phyloP scores from a whole-genome alignment of 148 eudicot genomes.

The Chenopodium formosanum region DNA sequence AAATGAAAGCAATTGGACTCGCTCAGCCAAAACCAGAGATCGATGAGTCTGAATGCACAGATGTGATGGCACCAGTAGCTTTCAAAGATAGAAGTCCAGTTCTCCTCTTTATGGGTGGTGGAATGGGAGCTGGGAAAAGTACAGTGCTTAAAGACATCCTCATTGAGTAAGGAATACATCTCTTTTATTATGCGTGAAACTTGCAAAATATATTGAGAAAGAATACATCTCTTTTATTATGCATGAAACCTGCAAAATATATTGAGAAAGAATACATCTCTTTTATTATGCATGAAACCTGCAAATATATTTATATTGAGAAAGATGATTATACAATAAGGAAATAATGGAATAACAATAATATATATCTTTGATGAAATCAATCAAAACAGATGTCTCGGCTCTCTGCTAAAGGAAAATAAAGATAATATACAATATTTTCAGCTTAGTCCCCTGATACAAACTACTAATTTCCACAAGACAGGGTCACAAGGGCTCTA shows the following conservation, averaged over 20 bases:
- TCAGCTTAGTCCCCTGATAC: neutral
- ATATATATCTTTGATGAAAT: neutral
- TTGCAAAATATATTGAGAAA: neutral
- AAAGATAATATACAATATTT: neutral
- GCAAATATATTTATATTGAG: neutral
- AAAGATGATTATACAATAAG: neutral
- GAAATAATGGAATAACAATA: neutral
- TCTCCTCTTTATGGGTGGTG: slow-evolving; percentile 98
- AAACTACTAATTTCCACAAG: neutral
- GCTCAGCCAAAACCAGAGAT: slow-evolving; percentile 46
- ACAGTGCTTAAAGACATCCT: slow-evolving; percentile 97
- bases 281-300: slow-evolving; percentile 13
- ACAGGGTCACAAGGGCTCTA: neutral
- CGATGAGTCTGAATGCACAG: slow-evolving; percentile 85
- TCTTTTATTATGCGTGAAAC: slow-evolving; percentile 10
- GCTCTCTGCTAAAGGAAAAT: neutral
- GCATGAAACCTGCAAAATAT: slow-evolving; percentile 8
- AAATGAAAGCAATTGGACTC: slow-evolving; percentile 91
- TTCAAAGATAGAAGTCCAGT: slow-evolving; percentile 92
- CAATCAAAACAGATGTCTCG: neutral
- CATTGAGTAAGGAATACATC: slow-evolving; percentile 66
- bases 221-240: neutral
- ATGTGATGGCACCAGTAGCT: slow-evolving; percentile 97
- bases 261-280: slow-evolving; percentile 59
- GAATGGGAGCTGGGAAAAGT: slow-evolving; percentile 99